Evolutionary conservation across 768 basidiomycete species (phyloP).

Genomic region (Symmetrospora coprosmae): DNA sequence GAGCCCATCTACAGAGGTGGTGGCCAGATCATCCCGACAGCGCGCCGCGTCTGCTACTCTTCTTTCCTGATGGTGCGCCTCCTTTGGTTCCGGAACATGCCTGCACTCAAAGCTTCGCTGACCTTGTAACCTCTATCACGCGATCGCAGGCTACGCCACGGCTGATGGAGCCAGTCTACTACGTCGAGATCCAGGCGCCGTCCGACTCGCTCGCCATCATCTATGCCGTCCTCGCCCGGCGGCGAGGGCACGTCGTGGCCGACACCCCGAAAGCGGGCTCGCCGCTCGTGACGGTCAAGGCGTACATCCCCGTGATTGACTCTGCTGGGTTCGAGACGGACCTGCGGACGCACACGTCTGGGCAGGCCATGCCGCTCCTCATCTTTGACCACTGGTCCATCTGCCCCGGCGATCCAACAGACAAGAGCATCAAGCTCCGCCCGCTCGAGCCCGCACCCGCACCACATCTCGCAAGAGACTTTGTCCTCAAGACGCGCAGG

Average conservation of each 20-base stretch:
- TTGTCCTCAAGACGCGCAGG: slow-evolving; percentile 89
- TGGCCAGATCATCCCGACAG: slow-evolving; percentile 96
- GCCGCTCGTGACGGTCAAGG: slow-evolving; percentile 93
- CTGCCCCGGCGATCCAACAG: slow-evolving; percentile 89
- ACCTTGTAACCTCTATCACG: background rate
- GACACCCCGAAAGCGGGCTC: slow-evolving; percentile 97
- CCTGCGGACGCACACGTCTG: slow-evolving; percentile 89
- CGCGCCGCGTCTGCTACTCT: slow-evolving; percentile 96
- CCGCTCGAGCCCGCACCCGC: slow-evolving; percentile 95
- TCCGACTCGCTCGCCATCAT: slow-evolving; percentile 98
- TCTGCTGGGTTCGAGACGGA: slow-evolving; percentile 99
- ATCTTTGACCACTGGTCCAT: slow-evolving; percentile 98
- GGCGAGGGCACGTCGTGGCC: slow-evolving; percentile 97
- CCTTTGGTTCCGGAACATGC: background rate
- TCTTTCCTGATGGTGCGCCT: slow-evolving; percentile 85
- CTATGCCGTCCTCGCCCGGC: slow-evolving; percentile 93
- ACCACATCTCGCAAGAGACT: slow-evolving; percentile 80
- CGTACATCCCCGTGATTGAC: slow-evolving; percentile 93
- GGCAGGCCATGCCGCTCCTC: slow-evolving; percentile 96
- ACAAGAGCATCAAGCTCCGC: slow-evolving; percentile 87
- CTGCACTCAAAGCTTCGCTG: too few relatives aligned
- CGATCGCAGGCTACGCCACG: slow-evolving; percentile 70
- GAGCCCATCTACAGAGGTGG: slow-evolving; percentile 97
- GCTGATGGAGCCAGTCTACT: slow-evolving; percentile 93
- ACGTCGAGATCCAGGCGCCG: slow-evolving; percentile 97